Conservation (phyloP, 1,139 yeast genomes). For the Debaryomyces coudertii region DNA sequence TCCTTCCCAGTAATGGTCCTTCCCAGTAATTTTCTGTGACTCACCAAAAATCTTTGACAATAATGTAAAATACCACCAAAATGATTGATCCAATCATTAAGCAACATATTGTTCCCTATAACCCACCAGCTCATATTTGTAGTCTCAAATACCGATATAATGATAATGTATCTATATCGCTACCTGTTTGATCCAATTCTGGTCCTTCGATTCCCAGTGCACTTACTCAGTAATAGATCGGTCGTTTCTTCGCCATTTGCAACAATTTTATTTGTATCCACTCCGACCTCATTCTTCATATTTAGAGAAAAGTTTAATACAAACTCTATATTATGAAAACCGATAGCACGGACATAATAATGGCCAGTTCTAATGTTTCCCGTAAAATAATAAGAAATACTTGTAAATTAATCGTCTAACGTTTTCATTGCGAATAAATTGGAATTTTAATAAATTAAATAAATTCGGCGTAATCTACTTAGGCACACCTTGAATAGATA, state of each 20-base stretch:
- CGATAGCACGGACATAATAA: conserved; percentile 47
- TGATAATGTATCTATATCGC: conserved; percentile 7
- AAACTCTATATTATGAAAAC: conserved; percentile 45
- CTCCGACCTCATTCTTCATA: neutral
- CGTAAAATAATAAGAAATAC: conserved; percentile 49
- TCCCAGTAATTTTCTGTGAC: no score
- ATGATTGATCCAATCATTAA: conserved; percentile 41
- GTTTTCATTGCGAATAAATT: neutral
- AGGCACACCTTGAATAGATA: neutral
- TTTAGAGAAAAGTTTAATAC: neutral
- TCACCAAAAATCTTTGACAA: conserved; percentile 48
- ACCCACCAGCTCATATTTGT: conserved; percentile 50
- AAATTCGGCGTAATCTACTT: neutral
- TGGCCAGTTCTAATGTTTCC: conserved; percentile 50
- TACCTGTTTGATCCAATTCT: neutral
- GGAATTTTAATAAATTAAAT: neutral
- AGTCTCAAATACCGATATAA: conserved; percentile 28
- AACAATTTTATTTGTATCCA: neutral
- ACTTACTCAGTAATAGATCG: neutral
- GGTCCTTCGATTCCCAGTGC: neutral
- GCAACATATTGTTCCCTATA: conserved; percentile 42
- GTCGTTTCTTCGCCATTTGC: neutral
- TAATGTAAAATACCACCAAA: conserved; percentile 37
- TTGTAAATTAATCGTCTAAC: conserved; percentile 32
- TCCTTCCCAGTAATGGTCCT: no score